Conservation (phyloP, 306 rosid genomes). For the Casuarina equisetifolia region DNA sequence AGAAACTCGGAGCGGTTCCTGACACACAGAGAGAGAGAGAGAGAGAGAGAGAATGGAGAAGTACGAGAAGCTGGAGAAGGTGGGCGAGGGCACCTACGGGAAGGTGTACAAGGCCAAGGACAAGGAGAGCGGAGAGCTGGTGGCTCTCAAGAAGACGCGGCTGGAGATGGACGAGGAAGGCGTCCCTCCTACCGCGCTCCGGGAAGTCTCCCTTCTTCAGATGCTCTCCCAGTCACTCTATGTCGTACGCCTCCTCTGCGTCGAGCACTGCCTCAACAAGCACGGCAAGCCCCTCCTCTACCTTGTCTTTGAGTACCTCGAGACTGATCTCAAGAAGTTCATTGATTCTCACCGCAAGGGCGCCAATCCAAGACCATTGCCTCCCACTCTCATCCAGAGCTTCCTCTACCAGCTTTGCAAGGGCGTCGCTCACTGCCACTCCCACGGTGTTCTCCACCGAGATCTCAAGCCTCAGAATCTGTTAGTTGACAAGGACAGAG, state of each 20-base stretch:
- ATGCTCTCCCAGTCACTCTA: conserved; percentile 91
- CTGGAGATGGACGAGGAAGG: conserved; percentile 99
- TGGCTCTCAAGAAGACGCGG: conserved; percentile 85
- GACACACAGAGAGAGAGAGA: neutral
- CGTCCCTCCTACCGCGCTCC: conserved; percentile 87
- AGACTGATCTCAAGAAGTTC: conserved; percentile 90
- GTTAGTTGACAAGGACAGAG: conserved; percentile 69
- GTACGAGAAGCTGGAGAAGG: conserved; percentile 96
- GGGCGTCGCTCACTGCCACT: conserved; percentile 93
- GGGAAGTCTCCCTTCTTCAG: conserved; percentile 89
- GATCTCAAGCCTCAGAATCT: conserved; percentile 93
- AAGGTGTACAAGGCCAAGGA: conserved; percentile 93
- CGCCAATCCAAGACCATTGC: conserved; percentile 47
- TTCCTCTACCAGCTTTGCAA: conserved; percentile 90
- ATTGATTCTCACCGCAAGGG: conserved; percentile 89
- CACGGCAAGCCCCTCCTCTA: conserved; percentile 72
- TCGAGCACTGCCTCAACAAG: conserved; percentile 67
- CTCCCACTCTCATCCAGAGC: conserved; percentile 56
- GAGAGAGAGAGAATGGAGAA: conserved; percentile 49
- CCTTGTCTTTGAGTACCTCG: conserved; percentile 86
- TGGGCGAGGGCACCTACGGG: conserved; percentile 96
- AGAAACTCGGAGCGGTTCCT: neutral
- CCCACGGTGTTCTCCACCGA: conserved; percentile 91
- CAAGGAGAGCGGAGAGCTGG: conserved; percentile 69
- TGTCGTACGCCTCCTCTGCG: conserved; percentile 80